A percentile compares a stretch with the other conserved stretches of the same genome.
These are phyloP conservation scores for Cystofilobasidium ferigula DNA, from an alignment of 768 basidiomycete species.

Conservation along the genomic window DNA sequence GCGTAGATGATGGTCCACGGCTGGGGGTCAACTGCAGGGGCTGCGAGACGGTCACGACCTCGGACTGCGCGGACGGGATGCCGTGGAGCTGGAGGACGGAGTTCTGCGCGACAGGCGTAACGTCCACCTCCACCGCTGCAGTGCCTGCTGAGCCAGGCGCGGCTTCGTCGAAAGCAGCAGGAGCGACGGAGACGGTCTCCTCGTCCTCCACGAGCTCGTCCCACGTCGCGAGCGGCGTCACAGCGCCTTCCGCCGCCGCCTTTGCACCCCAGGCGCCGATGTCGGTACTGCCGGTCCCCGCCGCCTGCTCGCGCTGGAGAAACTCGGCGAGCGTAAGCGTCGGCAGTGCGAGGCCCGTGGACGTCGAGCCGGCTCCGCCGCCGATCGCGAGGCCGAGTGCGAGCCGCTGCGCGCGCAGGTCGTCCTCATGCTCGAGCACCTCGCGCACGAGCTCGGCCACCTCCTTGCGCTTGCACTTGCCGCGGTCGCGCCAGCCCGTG, in stretches of 20 bases:
- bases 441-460: slow-evolving; percentile 10
- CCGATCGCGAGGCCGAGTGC: slow-evolving; percentile 15
- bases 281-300: neutral
- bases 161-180: neutral
- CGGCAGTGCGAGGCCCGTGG: neutral
- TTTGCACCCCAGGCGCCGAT: slow-evolving; percentile 1
- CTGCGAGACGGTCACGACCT: too few species aligned
- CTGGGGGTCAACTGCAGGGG: too few species aligned
- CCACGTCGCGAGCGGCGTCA: slow-evolving; percentile 7
- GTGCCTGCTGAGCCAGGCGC: too few species aligned
- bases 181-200: neutral
- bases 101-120: too few species aligned
- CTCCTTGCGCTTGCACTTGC: slow-evolving; percentile 13
- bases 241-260: slow-evolving; percentile 4
- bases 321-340: neutral
- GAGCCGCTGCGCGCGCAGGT: slow-evolving; percentile 7
- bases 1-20: too few species aligned
- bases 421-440: slow-evolving; percentile 6
- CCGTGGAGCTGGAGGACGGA: too few species aligned
- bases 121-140: too few species aligned
- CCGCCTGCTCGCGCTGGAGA: neutral
- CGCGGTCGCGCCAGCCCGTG: neutral
- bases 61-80: too few species aligned
- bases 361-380: neutral
- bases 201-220: slow-evolving; percentile 13